A percentile compares a stretch with the other conserved stretches of the same genome.
phyloP scores from a whole-genome alignment of 768 basidiomycete species.

The Mycena indigotica region DNA sequence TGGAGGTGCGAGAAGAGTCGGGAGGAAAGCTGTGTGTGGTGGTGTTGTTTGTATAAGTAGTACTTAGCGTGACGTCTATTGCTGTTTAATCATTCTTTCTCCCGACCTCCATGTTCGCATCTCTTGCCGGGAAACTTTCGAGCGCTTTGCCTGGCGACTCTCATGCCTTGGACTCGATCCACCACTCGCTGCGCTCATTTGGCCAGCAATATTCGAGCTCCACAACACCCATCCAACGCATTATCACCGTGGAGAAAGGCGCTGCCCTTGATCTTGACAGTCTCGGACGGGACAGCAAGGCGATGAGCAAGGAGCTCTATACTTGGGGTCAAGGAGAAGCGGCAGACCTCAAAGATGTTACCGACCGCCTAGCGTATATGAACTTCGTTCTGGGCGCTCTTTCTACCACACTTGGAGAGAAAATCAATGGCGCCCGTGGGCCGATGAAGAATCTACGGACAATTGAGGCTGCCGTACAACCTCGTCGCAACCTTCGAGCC shows the following conservation, averaged over 20 bases:
- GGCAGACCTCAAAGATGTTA: conserved; percentile 73
- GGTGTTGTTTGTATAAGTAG: no score
- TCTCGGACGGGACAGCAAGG: conserved; percentile 64
- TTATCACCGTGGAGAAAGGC: conserved; percentile 79
- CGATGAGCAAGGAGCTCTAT: conserved; percentile 83
- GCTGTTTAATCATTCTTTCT: conserved; percentile 3
- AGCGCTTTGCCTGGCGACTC: conserved; percentile 65
- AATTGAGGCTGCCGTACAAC: conserved; percentile 52
- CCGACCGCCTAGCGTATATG: conserved; percentile 80
- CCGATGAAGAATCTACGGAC: conserved; percentile 74
- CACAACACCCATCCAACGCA: conserved; percentile 70
- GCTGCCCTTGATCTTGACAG: conserved; percentile 74
- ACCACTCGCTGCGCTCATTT: conserved; percentile 71
- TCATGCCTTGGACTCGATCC: conserved; percentile 61
- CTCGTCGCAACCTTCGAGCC: neutral
- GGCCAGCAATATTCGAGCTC: conserved; percentile 77
- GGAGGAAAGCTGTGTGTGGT: no score
- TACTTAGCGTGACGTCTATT: no score
- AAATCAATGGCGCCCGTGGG: conserved; percentile 63
- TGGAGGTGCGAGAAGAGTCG: no score
- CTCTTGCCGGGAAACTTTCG: conserved; percentile 78
- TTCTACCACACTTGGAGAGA: conserved; percentile 57
- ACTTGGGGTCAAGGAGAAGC: conserved; percentile 77
- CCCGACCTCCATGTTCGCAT: conserved; percentile 64
- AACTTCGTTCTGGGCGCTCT: conserved; percentile 78